Evolutionary conservation across 2,329 filamentous ascomycete genomes (phyloP).

Genomic region (Blumeriella jaapii): DNA sequence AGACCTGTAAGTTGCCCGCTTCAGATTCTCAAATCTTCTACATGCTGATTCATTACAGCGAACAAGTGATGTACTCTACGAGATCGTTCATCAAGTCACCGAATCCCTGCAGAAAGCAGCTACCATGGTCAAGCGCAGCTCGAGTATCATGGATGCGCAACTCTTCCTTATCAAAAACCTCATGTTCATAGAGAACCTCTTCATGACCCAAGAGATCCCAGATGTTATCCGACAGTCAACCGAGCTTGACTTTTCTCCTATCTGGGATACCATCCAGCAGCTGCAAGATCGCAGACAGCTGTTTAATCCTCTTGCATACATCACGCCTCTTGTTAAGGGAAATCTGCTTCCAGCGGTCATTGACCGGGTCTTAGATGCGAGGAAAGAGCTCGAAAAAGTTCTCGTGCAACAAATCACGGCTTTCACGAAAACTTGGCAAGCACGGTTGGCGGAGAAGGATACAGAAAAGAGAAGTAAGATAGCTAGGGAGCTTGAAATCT

Average conservation of each 20-base stretch:
- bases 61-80: slow-evolving; percentile 50
- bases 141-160: slow-evolving; percentile 61
- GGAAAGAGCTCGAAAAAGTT: slow-evolving; percentile 52
- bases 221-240: slow-evolving; percentile 41
- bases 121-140: slow-evolving; percentile 51
- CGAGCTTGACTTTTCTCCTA: slow-evolving; percentile 50
- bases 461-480: slow-evolving; percentile 32
- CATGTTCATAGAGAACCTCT: slow-evolving; percentile 88
- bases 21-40: background rate
- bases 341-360: slow-evolving; percentile 28
- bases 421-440: slow-evolving; percentile 49
- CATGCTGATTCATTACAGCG: slow-evolving; percentile 11
- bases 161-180: slow-evolving; percentile 93
- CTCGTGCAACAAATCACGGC: slow-evolving; percentile 50
- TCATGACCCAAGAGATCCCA: slow-evolving; percentile 89
- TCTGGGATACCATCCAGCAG: slow-evolving; percentile 49
- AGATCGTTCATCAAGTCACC: slow-evolving; percentile 85
- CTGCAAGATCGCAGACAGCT: slow-evolving; percentile 36
- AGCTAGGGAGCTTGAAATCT: slow-evolving; percentile 43
- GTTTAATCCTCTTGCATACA: slow-evolving; percentile 37
- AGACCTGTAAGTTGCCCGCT: slow-evolving; percentile 20
- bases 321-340: slow-evolving; percentile 32
- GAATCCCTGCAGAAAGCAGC: slow-evolving; percentile 70
- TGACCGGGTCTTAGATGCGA: slow-evolving; percentile 41
- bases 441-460: slow-evolving; percentile 36